Base-by-base conservation (phyloP, 805 yeast genomes). In the Teunomyces pallodes region DNA sequence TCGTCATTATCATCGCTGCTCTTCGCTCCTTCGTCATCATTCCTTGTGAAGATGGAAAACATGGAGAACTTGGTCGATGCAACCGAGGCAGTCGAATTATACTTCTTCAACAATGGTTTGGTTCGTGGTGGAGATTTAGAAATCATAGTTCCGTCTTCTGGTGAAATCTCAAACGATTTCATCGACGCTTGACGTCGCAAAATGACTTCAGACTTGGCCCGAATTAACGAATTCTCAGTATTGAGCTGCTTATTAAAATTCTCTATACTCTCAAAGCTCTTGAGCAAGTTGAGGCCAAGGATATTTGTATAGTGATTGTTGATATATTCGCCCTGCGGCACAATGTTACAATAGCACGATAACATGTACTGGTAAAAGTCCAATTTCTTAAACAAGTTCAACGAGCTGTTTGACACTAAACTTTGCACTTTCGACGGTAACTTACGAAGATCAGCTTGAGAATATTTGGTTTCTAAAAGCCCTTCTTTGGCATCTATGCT, bases 301-400 rank as follows among this genome's bases (percentile, higher is more conserved):
- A 73, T 53, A 9, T 64, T 61, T 9, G 66, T 53, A 51, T 65
- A 73, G 58, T 73, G 77, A 47, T 70, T 72, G 48, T 70, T 66
- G 16, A 62, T 50, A 44, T 55, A 56, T 12, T 54, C 54, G 6
- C 56, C 58, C 8, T 46, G 39, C 1, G 75, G 75, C 14, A 66
- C 58, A 31, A 57, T 50, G 47, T 73, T 73, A 45, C 56, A 66
- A 54, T 73, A 73, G 50, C 75, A 72, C 5, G 74, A 67, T 31
- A 64, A 54, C 67, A 69, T 65, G 58, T 72, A 73, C 50, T 69
- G 72, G 49, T 60, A 70, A 20, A 70, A 52, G 27, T 61, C 55
- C 46, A 70, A 60, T 43, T 47, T 48, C 45, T 72, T 69, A 53
- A 70, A 70, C 31, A 68, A 51, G 29, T 66, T 64, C 26, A 71